A percentile compares a stretch with the other conserved stretches of the same genome.
phyloP scores from a whole-genome alignment of 2,329 filamentous ascomycete species.

The Cadophora sp. region DNA sequence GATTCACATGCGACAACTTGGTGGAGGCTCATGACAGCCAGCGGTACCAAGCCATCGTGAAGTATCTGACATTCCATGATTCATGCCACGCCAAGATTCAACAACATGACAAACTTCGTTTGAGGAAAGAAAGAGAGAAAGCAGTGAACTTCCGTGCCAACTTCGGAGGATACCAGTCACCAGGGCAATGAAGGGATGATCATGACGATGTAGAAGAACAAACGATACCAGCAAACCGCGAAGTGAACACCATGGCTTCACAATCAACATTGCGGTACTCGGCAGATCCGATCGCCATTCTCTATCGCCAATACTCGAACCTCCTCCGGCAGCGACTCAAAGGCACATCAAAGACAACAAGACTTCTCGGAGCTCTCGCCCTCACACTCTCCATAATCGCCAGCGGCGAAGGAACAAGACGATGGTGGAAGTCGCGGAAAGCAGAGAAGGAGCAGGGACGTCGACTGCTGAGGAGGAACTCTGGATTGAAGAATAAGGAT shows the following conservation, averaged over 20 bases:
- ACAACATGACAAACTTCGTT: conserved; percentile 1
- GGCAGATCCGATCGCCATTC: conserved; percentile 70
- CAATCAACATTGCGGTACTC: conserved; percentile 82
- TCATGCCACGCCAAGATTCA: not conserved
- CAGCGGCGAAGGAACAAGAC: conserved; percentile 78
- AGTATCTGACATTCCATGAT: not conserved
- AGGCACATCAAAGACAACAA: conserved; percentile 72
- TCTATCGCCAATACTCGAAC: conserved; percentile 65
- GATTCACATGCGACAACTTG: conserved; percentile 28
- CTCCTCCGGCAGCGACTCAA: conserved; percentile 62
- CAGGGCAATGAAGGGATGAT: conserved; percentile 22
- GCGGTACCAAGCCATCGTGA: not conserved
- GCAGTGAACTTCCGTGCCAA: not conserved
- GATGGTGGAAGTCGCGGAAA: conserved; percentile 75
- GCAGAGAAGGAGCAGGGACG: conserved; percentile 84
- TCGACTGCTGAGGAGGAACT: conserved; percentile 87
- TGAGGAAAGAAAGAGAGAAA: not conserved
- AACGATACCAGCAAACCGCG: conserved; percentile 17
- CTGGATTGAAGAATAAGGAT: conserved; percentile 91
- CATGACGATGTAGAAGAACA: conserved; percentile 27
- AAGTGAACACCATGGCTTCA: conserved; percentile 69
- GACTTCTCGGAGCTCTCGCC: conserved; percentile 76
- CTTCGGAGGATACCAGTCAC: not conserved
- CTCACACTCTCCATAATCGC: conserved; percentile 81
- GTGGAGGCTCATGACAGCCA: conserved; percentile 18